These are phyloP conservation scores for Mesembryanthemum crystallinum DNA, from an alignment of 148 eudicot species.

Conservation along the genomic window DNA sequence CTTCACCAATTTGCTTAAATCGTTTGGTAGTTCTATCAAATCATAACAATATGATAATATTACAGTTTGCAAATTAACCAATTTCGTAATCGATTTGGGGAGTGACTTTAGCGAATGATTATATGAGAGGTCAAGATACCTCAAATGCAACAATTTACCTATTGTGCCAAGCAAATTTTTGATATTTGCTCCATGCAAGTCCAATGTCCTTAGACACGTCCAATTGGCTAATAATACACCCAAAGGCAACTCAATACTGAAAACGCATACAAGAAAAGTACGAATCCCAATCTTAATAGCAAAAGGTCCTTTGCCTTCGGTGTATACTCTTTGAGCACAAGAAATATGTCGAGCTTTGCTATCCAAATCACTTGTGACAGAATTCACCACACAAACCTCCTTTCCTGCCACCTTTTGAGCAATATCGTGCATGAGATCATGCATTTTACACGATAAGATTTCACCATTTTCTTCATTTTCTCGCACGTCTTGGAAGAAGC, in stretches of 20 bases:
- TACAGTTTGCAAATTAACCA: background rate
- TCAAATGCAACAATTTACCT: background rate
- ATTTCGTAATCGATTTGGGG: background rate
- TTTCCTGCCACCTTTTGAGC: background rate
- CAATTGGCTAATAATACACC: background rate
- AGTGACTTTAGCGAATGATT: background rate
- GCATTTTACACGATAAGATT: slow-evolving; percentile 18
- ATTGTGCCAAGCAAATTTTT: background rate
- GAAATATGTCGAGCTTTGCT: background rate
- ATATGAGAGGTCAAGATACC: slow-evolving; percentile 4
- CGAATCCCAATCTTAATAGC: background rate
- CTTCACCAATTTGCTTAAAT: slow-evolving; percentile 5
- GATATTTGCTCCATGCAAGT: background rate
- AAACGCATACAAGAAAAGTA: background rate
- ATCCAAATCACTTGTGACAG: background rate
- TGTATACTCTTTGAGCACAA: too few relatives aligned
- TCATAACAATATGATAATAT: background rate
- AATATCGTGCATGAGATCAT: slow-evolving; percentile 18
- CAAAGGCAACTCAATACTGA: background rate
- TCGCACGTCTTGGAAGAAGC: slow-evolving; percentile 16
- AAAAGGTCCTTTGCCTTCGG: background rate
- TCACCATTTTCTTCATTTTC: background rate
- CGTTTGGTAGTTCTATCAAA: background rate
- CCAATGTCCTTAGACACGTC: slow-evolving; percentile 1
- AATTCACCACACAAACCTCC: background rate